Evolutionary conservation across 2,329 filamentous ascomycete species (phyloP), one percentile per base, ranked within the genome.

Genomic region (Fusarium sp.): DNA sequence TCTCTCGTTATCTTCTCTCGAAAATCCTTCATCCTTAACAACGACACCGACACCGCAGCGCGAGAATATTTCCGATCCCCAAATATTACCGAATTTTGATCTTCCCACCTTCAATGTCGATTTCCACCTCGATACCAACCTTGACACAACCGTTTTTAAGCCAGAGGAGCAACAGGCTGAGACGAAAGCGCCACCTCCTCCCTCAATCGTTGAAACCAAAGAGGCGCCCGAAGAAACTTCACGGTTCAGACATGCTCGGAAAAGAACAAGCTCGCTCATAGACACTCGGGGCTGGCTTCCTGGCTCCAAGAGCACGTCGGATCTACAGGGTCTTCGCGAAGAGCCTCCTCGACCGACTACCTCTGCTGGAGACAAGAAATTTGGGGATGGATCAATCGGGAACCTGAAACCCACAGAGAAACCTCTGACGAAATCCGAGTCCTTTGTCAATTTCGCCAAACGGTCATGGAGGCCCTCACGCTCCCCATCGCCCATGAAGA

Each of bases 221-320:
- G 67, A 71, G 49, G 56, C 62, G 42, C 62, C 65, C 33, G 60
- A 61, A 57, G 72, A 66, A 33, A 50, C 53, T 38, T 65, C 57
- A 51, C 67, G 55, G 57, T 56, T 62, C 23, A 70, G 70, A 44
- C 62, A 65, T 33, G 65, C 63, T 41, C 76, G 69, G 62, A 76
- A 74, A 67, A 83, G 81, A 75, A 83, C 81, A 69, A 82, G 77
- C 65, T 83, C 84, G 42, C 77, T 85, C 49, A 79, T 84, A 55
- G 84, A 83, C 62, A 81, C 83, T 6, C 82, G 83, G 59, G 84
- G 84, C 62, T 88, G 86, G 86, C 80, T 88, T 60, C 80, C 81
- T 15, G 78, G 78, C 72, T 81, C 83, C 26, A 84, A 80, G 67
- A 80, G 81, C 13, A 72, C 78, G 37, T 76, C 70, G 49, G 75